Percentiles rank a stretch among this genome's conserved stretches.
These are phyloP conservation scores for Dendryphion nanum DNA, from an alignment of 2,329 filamentous ascomycete species.

Conservation along the genomic window DNA sequence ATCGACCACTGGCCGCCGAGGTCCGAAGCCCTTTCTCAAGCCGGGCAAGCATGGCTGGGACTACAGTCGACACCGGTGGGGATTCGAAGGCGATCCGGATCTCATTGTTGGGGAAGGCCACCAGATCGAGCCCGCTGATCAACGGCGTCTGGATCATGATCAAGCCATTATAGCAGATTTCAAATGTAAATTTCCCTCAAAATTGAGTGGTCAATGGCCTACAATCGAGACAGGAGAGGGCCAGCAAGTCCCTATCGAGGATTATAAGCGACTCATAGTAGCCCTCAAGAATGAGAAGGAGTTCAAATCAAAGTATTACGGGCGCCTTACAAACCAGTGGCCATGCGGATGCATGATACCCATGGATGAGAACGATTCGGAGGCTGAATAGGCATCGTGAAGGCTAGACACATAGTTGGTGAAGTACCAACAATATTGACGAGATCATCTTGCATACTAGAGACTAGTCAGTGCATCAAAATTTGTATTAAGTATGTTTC, in stretches of 20 bases:
- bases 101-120: background rate
- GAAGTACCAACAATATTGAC: too few relatives aligned
- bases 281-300: conserved; percentile 9
- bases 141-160: background rate
- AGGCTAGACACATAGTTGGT: too few relatives aligned
- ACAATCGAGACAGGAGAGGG: too few relatives aligned
- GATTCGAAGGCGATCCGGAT: background rate
- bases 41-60: background rate
- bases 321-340: conserved; percentile 15
- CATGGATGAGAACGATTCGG: conserved; percentile 3
- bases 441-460: too few relatives aligned
- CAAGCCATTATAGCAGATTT: too few relatives aligned
- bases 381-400: too few relatives aligned
- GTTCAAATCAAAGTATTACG: conserved; percentile 19
- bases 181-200: too few relatives aligned
- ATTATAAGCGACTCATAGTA: too few relatives aligned
- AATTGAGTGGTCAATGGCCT: background rate
- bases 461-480: too few relatives aligned
- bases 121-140: background rate
- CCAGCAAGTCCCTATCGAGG: too few relatives aligned
- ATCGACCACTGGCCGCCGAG: too few relatives aligned
- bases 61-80: conserved; percentile 5
- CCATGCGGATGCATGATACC: conserved; percentile 24
- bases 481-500: too few relatives aligned
- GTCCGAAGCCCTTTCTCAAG: background rate